phyloP scores from a whole-genome alignment of 2,329 filamentous ascomycete genomes.

The Tolypocladium endophyticum region DNA sequence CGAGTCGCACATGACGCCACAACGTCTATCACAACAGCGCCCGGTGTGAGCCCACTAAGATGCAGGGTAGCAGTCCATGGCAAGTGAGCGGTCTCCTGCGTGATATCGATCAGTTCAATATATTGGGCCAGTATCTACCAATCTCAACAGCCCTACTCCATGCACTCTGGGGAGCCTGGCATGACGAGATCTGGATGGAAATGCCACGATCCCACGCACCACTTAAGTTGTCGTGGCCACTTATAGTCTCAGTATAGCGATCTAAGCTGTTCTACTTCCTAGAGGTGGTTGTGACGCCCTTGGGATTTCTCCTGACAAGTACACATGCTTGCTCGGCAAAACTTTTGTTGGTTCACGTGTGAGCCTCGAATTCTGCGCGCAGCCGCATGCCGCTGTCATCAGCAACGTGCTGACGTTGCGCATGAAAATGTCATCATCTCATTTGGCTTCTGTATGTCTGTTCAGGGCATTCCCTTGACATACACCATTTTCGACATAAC shows the following conservation, averaged over 20 bases:
- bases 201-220: neutral
- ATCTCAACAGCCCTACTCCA: neutral
- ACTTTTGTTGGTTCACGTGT: neutral
- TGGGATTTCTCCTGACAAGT: neutral
- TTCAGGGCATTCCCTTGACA: neutral
- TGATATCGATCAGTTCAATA: too few relatives aligned
- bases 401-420: neutral
- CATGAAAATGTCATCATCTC: neutral
- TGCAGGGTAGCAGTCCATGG: too few relatives aligned
- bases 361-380: neutral
- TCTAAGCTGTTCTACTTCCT: too few relatives aligned
- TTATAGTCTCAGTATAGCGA: neutral
- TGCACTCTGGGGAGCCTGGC: neutral
- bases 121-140: neutral
- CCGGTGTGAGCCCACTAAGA: too few relatives aligned
- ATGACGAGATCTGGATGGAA: neutral
- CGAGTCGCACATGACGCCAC: too few relatives aligned
- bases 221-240: neutral
- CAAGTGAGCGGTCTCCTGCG: too few relatives aligned
- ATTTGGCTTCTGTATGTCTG: neutral
- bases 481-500: too few relatives aligned
- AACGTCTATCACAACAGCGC: too few relatives aligned
- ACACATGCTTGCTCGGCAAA: neutral
- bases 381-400: neutral
- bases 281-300: neutral